A percentile compares a stretch with the other conserved stretches of the same genome.
These are phyloP conservation scores for Quercus phellos DNA, from an alignment of 331 rosid species.

Conservation along the genomic window DNA sequence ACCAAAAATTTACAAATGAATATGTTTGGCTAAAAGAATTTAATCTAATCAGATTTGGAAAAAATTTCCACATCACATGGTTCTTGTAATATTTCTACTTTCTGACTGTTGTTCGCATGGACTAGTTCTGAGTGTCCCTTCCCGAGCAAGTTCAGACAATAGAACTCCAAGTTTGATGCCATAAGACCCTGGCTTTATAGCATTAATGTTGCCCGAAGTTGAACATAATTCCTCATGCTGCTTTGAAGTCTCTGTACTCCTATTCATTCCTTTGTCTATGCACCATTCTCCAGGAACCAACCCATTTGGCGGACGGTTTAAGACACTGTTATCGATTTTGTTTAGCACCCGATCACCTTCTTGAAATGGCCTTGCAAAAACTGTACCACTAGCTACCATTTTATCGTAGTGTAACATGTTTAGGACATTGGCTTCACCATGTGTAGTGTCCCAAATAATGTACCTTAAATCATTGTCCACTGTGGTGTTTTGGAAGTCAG, in stretches of 20 bases:
- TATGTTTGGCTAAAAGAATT: too few relatives aligned
- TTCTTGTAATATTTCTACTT: background rate
- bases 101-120: conserved; percentile 33
- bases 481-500: conserved; percentile 45
- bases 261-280: conserved; percentile 16
- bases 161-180: conserved; percentile 34
- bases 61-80: background rate
- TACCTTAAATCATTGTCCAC: conserved; percentile 51
- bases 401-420: conserved; percentile 42
- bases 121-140: conserved; percentile 19
- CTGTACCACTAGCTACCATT: conserved; percentile 49
- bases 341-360: conserved; percentile 38
- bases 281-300: conserved; percentile 64
- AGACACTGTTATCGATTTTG: conserved; percentile 45
- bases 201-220: conserved; percentile 34
- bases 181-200: conserved; percentile 36
- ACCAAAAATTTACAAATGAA: too few relatives aligned
- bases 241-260: conserved; percentile 11
- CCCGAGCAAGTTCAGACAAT: conserved; percentile 23
- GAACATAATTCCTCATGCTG: conserved; percentile 32
- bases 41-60: too few relatives aligned
- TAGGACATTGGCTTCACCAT: conserved; percentile 44
- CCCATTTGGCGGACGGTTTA: conserved; percentile 32
- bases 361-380: conserved; percentile 59
- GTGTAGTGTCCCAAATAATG: conserved; percentile 45